These are phyloP conservation scores for Bipolaris oryzae DNA, from an alignment of 2,329 filamentous ascomycete genomes.

Conservation along the genomic window DNA sequence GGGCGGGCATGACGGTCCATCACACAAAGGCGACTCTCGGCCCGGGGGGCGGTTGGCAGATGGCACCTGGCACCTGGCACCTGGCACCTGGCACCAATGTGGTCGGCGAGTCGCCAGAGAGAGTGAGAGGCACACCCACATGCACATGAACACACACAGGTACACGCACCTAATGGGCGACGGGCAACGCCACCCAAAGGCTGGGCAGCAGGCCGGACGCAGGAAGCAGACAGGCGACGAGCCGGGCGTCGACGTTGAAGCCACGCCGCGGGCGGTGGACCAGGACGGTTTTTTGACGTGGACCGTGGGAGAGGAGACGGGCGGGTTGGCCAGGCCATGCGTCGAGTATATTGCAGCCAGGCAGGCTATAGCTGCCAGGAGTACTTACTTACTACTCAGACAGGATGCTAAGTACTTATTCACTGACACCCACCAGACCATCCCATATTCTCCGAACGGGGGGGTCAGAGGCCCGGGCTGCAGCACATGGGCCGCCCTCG, in stretches of 20 bases:
- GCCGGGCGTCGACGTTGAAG: slow-evolving; percentile 24
- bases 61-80: slow-evolving; percentile 7
- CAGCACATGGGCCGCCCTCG: slow-evolving; percentile 18
- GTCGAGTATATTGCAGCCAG: not conserved
- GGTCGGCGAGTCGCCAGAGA: slow-evolving; percentile 33
- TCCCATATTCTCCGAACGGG: slow-evolving; percentile 25
- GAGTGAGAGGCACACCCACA: slow-evolving; percentile 2
- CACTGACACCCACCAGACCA: not conserved
- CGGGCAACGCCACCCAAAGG: slow-evolving; percentile 16
- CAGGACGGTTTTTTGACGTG: slow-evolving; percentile 4
- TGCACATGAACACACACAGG: not conserved
- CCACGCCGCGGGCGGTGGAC: slow-evolving; percentile 7
- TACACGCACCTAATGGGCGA: too few species aligned
- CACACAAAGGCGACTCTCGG: slow-evolving; percentile 29
- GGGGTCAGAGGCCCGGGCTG: slow-evolving; percentile 18
- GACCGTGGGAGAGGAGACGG: slow-evolving; percentile 7
- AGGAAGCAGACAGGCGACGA: slow-evolving; percentile 30
- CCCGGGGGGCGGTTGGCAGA: slow-evolving; percentile 28
- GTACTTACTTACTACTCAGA: not conserved
- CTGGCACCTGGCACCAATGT: slow-evolving; percentile 7
- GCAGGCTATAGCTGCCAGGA: not conserved
- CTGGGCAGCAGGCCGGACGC: too few species aligned
- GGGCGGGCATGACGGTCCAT: slow-evolving; percentile 30
- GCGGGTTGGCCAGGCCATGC: not conserved
- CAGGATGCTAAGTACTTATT: not conserved